Evolutionary conservation across 202 grass and related monocot species (phyloP), one percentile per base, ranked within the genome.

Genomic region (Zoysia matrella): DNA sequence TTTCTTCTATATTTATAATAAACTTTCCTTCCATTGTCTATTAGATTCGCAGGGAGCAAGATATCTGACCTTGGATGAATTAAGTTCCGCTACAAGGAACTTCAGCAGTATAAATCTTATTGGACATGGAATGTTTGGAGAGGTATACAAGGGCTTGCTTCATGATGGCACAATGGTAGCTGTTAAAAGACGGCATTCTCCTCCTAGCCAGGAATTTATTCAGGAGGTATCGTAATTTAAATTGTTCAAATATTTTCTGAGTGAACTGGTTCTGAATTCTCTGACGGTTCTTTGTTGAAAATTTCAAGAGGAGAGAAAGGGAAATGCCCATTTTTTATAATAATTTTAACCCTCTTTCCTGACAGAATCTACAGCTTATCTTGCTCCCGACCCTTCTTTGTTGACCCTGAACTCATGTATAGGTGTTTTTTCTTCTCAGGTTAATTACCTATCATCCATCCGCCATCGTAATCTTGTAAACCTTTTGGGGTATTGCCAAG

Each of bases 401-500:
- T 80, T 74, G 60, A 44, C 64, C 51, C 5, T 74, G 54, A 45
- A 62, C 47, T 89, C 42, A 69, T 79, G 67, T 52, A 15, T 79
- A 18, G 3, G 14, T 79, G 60, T 39, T 30, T 18, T 61, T 81
- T n/a, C 76, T 84, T 54, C 52, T 60, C 63, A 98, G 96, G 91
- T 98, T 60, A 82, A 52, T 78, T 67, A 85, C 52, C n/a, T 95
- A 40, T 92, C 89, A 60, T 88, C 89, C 71, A 87, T 93, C 78
- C 85, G 55, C 73, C 96, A 95, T 67, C 89, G 92, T 13, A 95
- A 98, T 64, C 62, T 99, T 53, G 93, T 96, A 72, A 90, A 86
- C 16, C 91, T 99, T 78, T 89, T 96, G 89, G 96, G 96, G 16
- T 94, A 99, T 79, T 96, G 85, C 85, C 96, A 96, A 63, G 91